These are phyloP conservation scores for Agrocybe pediades DNA, from an alignment of 768 basidiomycete genomes.

Conservation along the genomic window DNA sequence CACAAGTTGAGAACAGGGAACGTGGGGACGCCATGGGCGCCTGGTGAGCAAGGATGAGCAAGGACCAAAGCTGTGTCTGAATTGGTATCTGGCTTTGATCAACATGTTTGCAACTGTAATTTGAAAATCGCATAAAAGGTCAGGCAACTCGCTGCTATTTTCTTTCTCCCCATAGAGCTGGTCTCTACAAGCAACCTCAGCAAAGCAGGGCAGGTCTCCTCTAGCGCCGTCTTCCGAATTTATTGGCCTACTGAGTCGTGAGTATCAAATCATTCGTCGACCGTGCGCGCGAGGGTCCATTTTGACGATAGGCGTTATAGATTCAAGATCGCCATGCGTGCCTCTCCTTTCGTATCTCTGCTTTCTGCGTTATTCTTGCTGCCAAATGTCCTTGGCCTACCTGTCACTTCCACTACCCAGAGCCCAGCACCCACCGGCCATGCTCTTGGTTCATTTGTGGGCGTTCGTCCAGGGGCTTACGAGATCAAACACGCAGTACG, in stretches of 20 bases:
- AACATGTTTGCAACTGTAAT: background rate
- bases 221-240: background rate
- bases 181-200: constrained; percentile 17
- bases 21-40: too few relatives aligned
- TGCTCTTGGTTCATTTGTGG: constrained; percentile 17
- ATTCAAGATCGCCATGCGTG: background rate
- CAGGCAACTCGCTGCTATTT: background rate
- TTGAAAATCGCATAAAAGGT: constrained; percentile 10
- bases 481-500: constrained; percentile 12
- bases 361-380: background rate
- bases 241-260: background rate
- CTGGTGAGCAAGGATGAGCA: too few relatives aligned
- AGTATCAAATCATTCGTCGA: background rate
- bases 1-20: too few relatives aligned
- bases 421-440: constrained; percentile 4
- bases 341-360: background rate
- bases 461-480: constrained; percentile 17
- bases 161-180: constrained; percentile 18
- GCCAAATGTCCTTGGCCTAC: background rate
- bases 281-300: too few relatives aligned
- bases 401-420: background rate
- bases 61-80: too few relatives aligned
- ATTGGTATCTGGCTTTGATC: background rate
- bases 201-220: constrained; percentile 19
- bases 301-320: too few relatives aligned